Evolutionary conservation across 2,329 filamentous ascomycete genomes (phyloP), one percentile per base, ranked within the genome.

Genomic region (Calonectria fujianensis): DNA sequence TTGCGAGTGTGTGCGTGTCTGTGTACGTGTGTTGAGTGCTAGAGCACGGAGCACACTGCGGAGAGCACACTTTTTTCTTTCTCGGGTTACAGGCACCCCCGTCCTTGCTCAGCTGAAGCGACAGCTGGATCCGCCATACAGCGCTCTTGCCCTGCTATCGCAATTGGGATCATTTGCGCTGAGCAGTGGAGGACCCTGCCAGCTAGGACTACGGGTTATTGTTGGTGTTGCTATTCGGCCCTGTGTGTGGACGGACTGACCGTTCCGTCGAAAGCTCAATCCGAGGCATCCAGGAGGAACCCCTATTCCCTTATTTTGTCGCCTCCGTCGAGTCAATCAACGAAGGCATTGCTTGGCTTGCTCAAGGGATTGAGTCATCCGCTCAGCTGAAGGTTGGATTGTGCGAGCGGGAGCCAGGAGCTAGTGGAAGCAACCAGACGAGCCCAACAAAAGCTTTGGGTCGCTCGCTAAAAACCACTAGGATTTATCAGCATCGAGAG

Each of bases 331-430:
- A 50, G 37, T 69, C 71, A 73, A 64, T 69, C 70, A 68, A 24
- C 35, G 48, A 61, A 14, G 29, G 50, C 57, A 59, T 70, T 72
- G 74, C 57, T 73, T 78, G 73, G 77, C 64, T 41, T 73, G 73
- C 75, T 69, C 45, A 41, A 59, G 59, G 57, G 59, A 68, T 68
- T 80, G 79, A 80, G 70, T 80, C 79, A 80, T 78, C 67, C 71
- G 37, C 73, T 77, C 67, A 73, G 37, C 73, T 77, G 72, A 76
- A 74, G 73, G 76, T 76, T 72, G 72, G 65, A 72, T 78, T 54
- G 68, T 39, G 72, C 72, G 52, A 74, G 76, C 31, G 32, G 41
- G 14, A 52, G 41, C 54, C 39, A 57, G 69, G 31, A 66, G 51
- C 69, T 57, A 74, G 72, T 74, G 51, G 72, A 74, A 74, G 65